Conservation (phyloP, 169 alveolate genomes). For the Plasmodium cynomolgi region DNA sequence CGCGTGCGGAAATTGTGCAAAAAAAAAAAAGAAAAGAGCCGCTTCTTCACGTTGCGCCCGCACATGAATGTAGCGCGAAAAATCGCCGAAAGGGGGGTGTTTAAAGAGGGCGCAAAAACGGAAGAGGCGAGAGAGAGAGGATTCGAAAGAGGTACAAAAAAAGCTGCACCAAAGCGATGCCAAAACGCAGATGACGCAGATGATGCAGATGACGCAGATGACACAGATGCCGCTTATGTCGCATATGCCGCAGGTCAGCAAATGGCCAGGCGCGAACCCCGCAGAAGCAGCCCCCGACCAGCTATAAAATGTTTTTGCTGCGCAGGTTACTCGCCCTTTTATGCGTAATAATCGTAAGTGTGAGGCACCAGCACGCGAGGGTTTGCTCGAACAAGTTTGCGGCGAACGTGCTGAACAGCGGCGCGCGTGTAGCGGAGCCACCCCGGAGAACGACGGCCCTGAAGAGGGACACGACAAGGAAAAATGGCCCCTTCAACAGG, state of each 20-base stretch:
- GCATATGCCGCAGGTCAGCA: background rate
- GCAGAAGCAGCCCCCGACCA: background rate
- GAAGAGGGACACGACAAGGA: background rate
- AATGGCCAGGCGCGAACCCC: background rate
- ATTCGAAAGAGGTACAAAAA: background rate
- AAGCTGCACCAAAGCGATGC: background rate
- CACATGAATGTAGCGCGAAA: background rate
- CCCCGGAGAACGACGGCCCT: background rate
- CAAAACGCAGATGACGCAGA: too few species aligned
- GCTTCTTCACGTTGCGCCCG: background rate
- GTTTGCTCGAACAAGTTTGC: background rate
- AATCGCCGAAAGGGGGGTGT: background rate
- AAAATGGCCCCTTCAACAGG: background rate
- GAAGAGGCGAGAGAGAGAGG: background rate
- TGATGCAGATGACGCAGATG: too few species aligned
- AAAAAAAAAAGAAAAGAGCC: background rate
- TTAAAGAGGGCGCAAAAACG: background rate
- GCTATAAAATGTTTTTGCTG: background rate
- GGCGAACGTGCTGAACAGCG: background rate
- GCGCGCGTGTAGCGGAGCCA: background rate
- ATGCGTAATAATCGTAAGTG: background rate
- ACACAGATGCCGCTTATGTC: too few species aligned
- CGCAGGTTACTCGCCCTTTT: background rate
- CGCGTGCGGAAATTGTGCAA: background rate
- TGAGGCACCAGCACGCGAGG: background rate